A percentile compares a stretch with the other conserved stretches of the same genome.
phyloP scores from a whole-genome alignment of 805 yeast species.

The Candida caryicola region DNA sequence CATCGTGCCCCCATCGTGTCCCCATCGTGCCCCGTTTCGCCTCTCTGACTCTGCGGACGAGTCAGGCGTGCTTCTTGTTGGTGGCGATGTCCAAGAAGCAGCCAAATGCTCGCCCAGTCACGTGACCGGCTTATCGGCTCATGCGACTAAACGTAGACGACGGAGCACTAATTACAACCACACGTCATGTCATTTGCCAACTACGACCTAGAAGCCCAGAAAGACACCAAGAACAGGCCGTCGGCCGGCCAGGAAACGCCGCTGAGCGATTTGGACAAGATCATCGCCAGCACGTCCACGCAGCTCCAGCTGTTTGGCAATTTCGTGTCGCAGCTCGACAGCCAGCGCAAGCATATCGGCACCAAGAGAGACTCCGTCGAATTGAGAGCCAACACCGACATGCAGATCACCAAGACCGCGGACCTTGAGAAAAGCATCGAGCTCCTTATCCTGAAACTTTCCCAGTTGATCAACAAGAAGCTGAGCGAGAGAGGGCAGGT shows the following conservation, averaged over 20 bases:
- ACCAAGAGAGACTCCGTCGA: constrained; percentile 45
- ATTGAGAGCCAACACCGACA: constrained; percentile 36
- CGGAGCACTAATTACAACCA: too few relatives aligned
- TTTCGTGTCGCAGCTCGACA: constrained; percentile 50
- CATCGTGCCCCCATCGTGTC: too few relatives aligned
- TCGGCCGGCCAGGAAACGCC: constrained; percentile 2
- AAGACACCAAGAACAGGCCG: constrained; percentile 10
- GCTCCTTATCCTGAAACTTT: constrained; percentile 26
- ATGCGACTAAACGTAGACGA: too few relatives aligned
- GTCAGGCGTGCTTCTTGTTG: too few relatives aligned
- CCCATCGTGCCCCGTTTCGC: too few relatives aligned
- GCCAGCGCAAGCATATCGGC: constrained; percentile 50
- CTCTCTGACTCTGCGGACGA: too few relatives aligned
- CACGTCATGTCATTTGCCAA: constrained; percentile 63
- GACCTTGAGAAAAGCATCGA: constrained; percentile 32
- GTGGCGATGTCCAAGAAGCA: too few relatives aligned
- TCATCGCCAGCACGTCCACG: constrained; percentile 34
- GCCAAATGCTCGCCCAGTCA: too few relatives aligned
- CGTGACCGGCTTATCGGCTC: too few relatives aligned
- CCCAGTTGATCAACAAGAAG: constrained; percentile 25
- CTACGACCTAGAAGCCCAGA: constrained; percentile 50
- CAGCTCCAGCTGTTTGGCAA: constrained; percentile 47
- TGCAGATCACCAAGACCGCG: constrained; percentile 28
- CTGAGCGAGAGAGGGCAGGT: constrained; percentile 18
- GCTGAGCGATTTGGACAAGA: constrained; percentile 29